Percentiles rank a stretch among this genome's conserved stretches.
These are phyloP conservation scores for Suillus subaureus DNA, from an alignment of 768 basidiomycete genomes.

Conservation along the genomic window DNA sequence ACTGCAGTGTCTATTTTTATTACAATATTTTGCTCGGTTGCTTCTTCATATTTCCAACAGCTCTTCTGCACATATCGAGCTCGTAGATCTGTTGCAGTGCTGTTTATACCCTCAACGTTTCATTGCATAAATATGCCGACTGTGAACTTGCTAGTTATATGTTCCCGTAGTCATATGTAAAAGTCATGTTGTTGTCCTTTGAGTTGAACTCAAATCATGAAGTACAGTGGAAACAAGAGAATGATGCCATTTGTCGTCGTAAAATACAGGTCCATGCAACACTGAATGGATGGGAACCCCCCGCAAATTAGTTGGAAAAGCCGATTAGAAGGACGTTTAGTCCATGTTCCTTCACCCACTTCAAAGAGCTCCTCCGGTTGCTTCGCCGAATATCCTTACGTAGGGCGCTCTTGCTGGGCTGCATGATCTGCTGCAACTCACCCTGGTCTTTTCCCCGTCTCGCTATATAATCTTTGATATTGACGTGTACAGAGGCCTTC, in stretches of 20 bases:
- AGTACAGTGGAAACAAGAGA: background rate
- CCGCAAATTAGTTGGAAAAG: slow-evolving; percentile 38
- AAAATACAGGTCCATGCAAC: background rate
- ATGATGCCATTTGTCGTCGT: background rate
- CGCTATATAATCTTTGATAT: slow-evolving; percentile 73
- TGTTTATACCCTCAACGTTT: background rate
- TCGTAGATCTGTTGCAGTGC: background rate
- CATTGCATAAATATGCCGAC: background rate
- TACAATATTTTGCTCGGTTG: background rate
- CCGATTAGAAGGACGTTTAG: slow-evolving; percentile 64
- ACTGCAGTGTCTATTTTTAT: background rate
- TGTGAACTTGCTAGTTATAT: background rate
- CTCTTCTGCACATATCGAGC: background rate
- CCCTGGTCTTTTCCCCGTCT: slow-evolving; percentile 63
- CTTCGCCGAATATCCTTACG: slow-evolving; percentile 59
- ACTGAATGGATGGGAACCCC: background rate
- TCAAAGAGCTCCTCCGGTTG: slow-evolving; percentile 46
- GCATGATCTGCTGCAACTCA: slow-evolving; percentile 62
- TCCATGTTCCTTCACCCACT: slow-evolving; percentile 67
- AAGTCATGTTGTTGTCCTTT: background rate
- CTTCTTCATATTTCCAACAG: background rate
- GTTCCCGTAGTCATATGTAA: background rate
- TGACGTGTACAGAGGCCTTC: slow-evolving; percentile 68
- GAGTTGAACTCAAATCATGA: background rate
- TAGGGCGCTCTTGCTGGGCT: slow-evolving; percentile 61